A percentile compares a stretch with the other conserved stretches of the same genome.
These are phyloP conservation scores for Isatis lusitanica DNA, from an alignment of 441 rosid genomes.

Conservation along the genomic window DNA sequence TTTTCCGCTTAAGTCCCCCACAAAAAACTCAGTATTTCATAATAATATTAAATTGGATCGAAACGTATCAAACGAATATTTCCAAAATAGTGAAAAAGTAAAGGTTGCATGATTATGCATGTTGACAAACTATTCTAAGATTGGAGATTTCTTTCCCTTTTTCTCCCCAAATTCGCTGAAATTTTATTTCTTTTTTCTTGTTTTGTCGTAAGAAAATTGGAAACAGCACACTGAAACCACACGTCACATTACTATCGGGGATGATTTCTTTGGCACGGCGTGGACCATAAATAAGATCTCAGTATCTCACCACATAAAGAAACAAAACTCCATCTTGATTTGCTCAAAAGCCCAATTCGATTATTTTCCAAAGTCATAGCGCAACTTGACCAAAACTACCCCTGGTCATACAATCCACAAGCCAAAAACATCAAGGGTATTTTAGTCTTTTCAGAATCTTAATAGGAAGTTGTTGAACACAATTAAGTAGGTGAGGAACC, in stretches of 20 bases:
- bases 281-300: constrained; percentile 9
- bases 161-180: no score
- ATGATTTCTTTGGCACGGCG: not conserved
- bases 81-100: no score
- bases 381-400: constrained; percentile 27
- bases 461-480: not conserved
- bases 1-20: no score
- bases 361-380: constrained; percentile 2
- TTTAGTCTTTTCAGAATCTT: not conserved
- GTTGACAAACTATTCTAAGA: no score
- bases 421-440: not conserved
- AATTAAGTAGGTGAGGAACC: constrained; percentile 29
- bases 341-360: not conserved
- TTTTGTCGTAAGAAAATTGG: not conserved
- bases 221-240: constrained; percentile 18
- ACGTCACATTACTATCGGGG: not conserved
- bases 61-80: no score
- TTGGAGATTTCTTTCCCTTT: no score
- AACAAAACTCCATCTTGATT: not conserved
- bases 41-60: no score
- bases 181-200: no score
- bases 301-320: not conserved
- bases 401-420: not conserved
- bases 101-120: no score
- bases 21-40: no score